phyloP scores from a whole-genome alignment of 169 alveolate species.

The Cryptosporidium tyzzeri region DNA sequence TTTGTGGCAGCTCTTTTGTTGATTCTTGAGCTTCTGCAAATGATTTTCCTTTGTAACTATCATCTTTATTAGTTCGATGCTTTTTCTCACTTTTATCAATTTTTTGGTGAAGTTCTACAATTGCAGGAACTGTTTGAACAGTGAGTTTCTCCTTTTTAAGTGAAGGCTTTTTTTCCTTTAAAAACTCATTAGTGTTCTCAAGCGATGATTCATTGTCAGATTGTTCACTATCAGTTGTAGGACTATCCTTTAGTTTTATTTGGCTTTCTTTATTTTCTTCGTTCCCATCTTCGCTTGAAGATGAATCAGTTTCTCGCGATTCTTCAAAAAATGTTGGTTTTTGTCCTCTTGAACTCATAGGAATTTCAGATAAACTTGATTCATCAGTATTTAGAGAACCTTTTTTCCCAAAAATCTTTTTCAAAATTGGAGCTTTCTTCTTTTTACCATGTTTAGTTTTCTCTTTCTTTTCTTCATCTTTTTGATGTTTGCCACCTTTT shows the following conservation, averaged over 20 bases:
- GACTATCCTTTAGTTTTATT: background rate
- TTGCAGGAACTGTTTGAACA: background rate
- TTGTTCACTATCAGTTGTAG: background rate
- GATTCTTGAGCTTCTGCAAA: too few species aligned
- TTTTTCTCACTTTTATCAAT: too few species aligned
- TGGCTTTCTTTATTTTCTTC: too few species aligned
- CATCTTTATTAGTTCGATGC: background rate
- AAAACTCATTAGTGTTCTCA: background rate
- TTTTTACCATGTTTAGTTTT: background rate
- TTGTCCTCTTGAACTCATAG: background rate
- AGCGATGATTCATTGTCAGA: background rate
- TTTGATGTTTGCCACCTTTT: too few species aligned
- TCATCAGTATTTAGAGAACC: background rate
- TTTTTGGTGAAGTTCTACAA: background rate
- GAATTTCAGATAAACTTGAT: background rate
- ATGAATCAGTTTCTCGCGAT: background rate
- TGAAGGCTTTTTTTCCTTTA: background rate
- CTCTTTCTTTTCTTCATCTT: background rate
- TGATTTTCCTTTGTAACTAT: too few species aligned
- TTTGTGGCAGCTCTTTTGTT: background rate
- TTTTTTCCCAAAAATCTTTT: background rate
- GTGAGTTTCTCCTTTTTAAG: background rate
- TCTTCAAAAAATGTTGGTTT: background rate
- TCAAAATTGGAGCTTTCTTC: background rate
- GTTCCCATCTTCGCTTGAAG: background rate